These are phyloP conservation scores for Tricholoma hemisulphureum DNA, from an alignment of 768 basidiomycete species.

Conservation along the genomic window DNA sequence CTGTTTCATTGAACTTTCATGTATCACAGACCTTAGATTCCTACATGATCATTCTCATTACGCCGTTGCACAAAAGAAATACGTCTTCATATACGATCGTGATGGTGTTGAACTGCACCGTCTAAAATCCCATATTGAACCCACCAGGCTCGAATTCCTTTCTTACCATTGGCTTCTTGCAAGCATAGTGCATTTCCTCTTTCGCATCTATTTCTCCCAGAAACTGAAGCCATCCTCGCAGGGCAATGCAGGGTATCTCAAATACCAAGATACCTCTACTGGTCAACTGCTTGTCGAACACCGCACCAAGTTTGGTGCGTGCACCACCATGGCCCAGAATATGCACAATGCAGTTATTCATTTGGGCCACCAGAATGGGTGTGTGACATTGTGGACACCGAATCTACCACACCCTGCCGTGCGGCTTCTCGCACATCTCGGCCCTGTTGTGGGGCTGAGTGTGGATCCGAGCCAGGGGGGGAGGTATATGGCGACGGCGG, in stretches of 20 bases:
- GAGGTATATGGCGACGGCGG: slow-evolving; percentile 87
- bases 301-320: slow-evolving; percentile 86
- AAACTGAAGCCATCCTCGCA: slow-evolving; percentile 17
- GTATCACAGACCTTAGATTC: slow-evolving; percentile 51
- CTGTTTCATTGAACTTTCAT: neutral
- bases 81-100: slow-evolving; percentile 93
- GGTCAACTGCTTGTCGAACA: slow-evolving; percentile 84
- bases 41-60: slow-evolving; percentile 91
- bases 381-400: slow-evolving; percentile 96
- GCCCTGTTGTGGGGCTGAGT: slow-evolving; percentile 76
- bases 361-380: slow-evolving; percentile 92
- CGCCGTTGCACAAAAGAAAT: slow-evolving; percentile 95
- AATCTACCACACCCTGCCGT: slow-evolving; percentile 91
- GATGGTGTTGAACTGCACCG: slow-evolving; percentile 91
- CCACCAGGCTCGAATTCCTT: slow-evolving; percentile 86
- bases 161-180: slow-evolving; percentile 95
- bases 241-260: slow-evolving; percentile 89
- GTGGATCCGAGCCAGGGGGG: slow-evolving; percentile 86
- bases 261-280: slow-evolving; percentile 97
- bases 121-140: slow-evolving; percentile 82
- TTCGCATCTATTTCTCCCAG: neutral
- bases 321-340: slow-evolving; percentile 86
- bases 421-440: slow-evolving; percentile 86
- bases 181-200: slow-evolving; percentile 58
- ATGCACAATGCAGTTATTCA: slow-evolving; percentile 91